Evolutionary conservation across 371 early-diverging fungal species (phyloP).

Genomic region (Umbelopsis sp.): DNA sequence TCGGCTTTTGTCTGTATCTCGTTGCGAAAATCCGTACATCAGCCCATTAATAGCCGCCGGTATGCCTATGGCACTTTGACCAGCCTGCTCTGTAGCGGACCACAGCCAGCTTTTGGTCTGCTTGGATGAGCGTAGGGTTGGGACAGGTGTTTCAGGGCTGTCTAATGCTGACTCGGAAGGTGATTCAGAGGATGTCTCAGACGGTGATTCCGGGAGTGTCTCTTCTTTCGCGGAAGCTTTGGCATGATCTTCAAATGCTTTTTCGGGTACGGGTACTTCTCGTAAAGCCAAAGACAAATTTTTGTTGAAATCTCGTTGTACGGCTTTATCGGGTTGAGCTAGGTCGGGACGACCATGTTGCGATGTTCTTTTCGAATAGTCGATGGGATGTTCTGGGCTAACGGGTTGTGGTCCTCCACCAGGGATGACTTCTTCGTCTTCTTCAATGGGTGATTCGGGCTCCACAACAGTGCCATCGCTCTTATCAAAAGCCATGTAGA

Average conservation of each 20-base stretch:
- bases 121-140: background rate
- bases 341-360: conserved; percentile 12
- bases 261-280: background rate
- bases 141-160: background rate
- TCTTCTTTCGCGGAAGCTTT: background rate
- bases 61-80: background rate
- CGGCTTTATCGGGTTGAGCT: background rate
- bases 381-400: background rate
- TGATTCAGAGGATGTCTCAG: background rate
- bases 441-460: background rate
- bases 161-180: background rate
- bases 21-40: conserved; percentile 47
- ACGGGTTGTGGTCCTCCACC: conserved; percentile 4
- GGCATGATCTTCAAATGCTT: background rate
- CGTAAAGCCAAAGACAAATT: background rate
- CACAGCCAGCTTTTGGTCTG: conserved; percentile 3
- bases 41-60: conserved; percentile 9
- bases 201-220: background rate
- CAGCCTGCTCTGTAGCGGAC: background rate
- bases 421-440: background rate
- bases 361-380: background rate
- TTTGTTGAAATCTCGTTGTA: background rate
- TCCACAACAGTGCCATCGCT: background rate
- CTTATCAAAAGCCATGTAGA: conserved; percentile 6
- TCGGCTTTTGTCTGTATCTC: conserved; percentile 38